phyloP scores from a whole-genome alignment of 2,329 filamentous ascomycete genomes.

The Fusarium decemcellulare region DNA sequence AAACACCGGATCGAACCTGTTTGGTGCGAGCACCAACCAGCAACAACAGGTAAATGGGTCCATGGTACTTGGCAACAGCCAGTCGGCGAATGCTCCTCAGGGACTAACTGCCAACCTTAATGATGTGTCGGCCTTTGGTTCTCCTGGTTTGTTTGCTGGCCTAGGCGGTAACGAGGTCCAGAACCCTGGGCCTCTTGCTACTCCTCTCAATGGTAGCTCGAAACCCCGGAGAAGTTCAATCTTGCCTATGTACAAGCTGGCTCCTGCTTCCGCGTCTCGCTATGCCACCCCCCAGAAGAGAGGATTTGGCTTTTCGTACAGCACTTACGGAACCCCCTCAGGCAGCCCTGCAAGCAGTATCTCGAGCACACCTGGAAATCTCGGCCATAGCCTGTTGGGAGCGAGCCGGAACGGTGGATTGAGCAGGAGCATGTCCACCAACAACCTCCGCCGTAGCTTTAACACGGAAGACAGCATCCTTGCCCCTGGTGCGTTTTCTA shows the following conservation, averaged over 20 bases:
- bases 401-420: slow-evolving; percentile 80
- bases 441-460: slow-evolving; percentile 86
- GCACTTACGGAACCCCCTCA: slow-evolving; percentile 87
- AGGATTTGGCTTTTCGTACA: slow-evolving; percentile 94
- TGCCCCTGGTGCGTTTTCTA: slow-evolving; percentile 86
- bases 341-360: slow-evolving; percentile 76
- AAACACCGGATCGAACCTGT: slow-evolving; percentile 59
- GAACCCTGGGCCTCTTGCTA: slow-evolving; percentile 92
- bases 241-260: slow-evolving; percentile 89
- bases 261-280: slow-evolving; percentile 83
- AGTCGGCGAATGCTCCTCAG: slow-evolving; percentile 68
- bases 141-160: slow-evolving; percentile 86
- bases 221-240: slow-evolving; percentile 86
- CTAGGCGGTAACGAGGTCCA: slow-evolving; percentile 72
- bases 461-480: slow-evolving; percentile 89
- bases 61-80: slow-evolving; percentile 73
- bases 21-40: slow-evolving; percentile 62
- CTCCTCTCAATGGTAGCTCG: slow-evolving; percentile 82
- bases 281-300: slow-evolving; percentile 88
- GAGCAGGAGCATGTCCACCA: slow-evolving; percentile 90
- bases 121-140: slow-evolving; percentile 91
- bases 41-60: slow-evolving; percentile 66
- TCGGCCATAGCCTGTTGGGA: slow-evolving; percentile 75
- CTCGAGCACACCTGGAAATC: slow-evolving; percentile 75
- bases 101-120: slow-evolving; percentile 83